Evolutionary conservation across 371 early-diverging fungal genomes (phyloP).

Genomic region (Amoeboaphelidium protococcarum): DNA sequence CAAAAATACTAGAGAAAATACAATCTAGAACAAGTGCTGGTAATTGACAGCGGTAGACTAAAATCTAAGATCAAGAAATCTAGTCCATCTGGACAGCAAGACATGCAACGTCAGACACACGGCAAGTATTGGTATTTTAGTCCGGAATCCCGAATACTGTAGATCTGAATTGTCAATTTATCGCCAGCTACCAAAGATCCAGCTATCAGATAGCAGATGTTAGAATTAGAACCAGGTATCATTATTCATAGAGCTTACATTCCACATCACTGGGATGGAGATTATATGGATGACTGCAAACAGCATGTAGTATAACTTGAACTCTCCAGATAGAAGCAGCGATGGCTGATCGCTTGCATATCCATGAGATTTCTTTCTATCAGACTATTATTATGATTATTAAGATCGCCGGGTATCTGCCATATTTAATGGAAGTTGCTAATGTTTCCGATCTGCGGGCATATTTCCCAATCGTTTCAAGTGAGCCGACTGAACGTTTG

Average conservation of each 20-base stretch:
- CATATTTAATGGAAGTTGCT: too few species aligned
- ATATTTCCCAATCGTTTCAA: too few species aligned
- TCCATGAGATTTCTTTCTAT: slow-evolving; percentile 55
- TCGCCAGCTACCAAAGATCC: slow-evolving; percentile 67
- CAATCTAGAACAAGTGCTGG: slow-evolving; percentile 14
- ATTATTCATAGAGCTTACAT: slow-evolving; percentile 13
- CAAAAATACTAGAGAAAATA: slow-evolving; percentile 31
- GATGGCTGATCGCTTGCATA: slow-evolving; percentile 76
- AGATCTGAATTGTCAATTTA: slow-evolving; percentile 48
- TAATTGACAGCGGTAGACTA: too few species aligned
- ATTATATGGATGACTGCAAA: slow-evolving; percentile 70
- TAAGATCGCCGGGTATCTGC: too few species aligned
- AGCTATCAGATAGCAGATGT: slow-evolving; percentile 82
- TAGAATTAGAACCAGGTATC: slow-evolving; percentile 33
- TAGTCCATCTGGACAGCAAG: not conserved
- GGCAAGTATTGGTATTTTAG: slow-evolving; percentile 32
- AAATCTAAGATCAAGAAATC: not conserved
- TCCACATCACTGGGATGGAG: slow-evolving; percentile 89
- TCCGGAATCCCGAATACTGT: slow-evolving; percentile 51
- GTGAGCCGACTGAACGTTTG: too few species aligned
- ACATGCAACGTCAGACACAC: slow-evolving; percentile 11
- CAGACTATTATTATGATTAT: slow-evolving; percentile 67
- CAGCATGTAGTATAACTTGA: slow-evolving; percentile 36
- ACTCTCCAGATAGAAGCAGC: slow-evolving; percentile 82
- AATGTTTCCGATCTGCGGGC: too few species aligned